Evolutionary conservation across 306 rosid genomes (phyloP).

Genomic region (Oemleria cerasiformis): DNA sequence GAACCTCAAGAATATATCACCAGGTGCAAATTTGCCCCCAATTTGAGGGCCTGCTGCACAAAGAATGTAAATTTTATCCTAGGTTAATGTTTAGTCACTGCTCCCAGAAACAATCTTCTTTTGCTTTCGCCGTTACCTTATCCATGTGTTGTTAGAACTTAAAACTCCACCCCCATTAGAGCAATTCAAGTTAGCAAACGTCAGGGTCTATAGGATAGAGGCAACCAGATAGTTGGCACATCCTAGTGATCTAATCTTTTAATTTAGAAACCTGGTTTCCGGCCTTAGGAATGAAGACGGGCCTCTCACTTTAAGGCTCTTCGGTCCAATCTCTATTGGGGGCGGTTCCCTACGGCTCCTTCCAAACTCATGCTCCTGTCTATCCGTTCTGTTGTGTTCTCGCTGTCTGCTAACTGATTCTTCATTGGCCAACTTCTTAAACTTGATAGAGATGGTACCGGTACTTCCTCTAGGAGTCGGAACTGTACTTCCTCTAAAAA

Average conservation of each 20-base stretch:
- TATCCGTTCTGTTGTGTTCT: slow-evolving; percentile 60
- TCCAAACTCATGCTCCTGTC: slow-evolving; percentile 39
- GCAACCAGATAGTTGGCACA: slow-evolving; percentile 37
- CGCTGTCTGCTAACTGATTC: slow-evolving; percentile 46
- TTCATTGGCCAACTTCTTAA: slow-evolving; percentile 56
- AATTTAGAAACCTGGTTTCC: slow-evolving; percentile 60
- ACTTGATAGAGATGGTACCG: slow-evolving; percentile 61
- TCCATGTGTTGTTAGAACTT: slow-evolving; percentile 81
- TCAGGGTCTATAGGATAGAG: slow-evolving; percentile 43
- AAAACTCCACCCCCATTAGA: slow-evolving; percentile 75
- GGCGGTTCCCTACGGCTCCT: slow-evolving; percentile 44
- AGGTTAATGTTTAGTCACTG: slow-evolving; percentile 63
- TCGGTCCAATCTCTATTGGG: slow-evolving; percentile 56
- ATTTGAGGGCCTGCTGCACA: slow-evolving; percentile 82
- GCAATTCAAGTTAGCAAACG: slow-evolving; percentile 63
- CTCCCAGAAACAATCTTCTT: slow-evolving; percentile 59
- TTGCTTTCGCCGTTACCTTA: slow-evolving; percentile 48
- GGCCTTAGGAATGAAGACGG: slow-evolving; percentile 59
- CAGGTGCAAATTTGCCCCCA: slow-evolving; percentile 66
- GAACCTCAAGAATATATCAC: slow-evolving; percentile 72
- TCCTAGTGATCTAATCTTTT: slow-evolving; percentile 44
- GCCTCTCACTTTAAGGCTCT: slow-evolving; percentile 78
- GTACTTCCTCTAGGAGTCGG: slow-evolving; percentile 30
- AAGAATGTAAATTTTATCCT: slow-evolving; percentile 69
- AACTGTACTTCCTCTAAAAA: slow-evolving; percentile 44